These are phyloP conservation scores for Corylus heterophylla DNA, from an alignment of 306 rosid genomes.

Conservation along the genomic window DNA sequence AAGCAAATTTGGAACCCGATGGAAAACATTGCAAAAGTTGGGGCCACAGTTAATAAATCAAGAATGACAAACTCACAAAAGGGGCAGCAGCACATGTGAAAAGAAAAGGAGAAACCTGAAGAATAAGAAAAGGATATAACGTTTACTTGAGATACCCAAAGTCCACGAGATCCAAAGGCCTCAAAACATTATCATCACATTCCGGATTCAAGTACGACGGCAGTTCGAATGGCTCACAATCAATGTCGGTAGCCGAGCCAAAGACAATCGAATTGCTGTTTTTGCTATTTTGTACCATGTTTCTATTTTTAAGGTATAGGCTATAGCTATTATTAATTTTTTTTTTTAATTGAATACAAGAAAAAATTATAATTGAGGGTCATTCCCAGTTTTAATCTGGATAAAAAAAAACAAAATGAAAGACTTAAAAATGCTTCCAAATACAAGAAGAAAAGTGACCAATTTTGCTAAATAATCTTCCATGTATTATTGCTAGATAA, in stretches of 20 bases:
- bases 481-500: too few relatives aligned
- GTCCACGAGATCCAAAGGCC: constrained; percentile 12
- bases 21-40: background rate
- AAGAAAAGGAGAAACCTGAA: background rate
- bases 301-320: too few relatives aligned
- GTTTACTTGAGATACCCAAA: constrained; percentile 12
- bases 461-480: too few relatives aligned
- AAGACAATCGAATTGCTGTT: background rate
- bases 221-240: background rate
- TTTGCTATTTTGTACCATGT: background rate
- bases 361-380: too few relatives aligned
- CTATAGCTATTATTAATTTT: too few relatives aligned
- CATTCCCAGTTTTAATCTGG: too few relatives aligned
- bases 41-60: background rate
- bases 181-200: background rate
- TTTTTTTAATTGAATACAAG: too few relatives aligned
- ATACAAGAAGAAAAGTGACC: too few relatives aligned
- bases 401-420: too few relatives aligned
- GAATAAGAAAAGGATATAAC: constrained; percentile 6
- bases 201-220: background rate
- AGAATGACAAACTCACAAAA: too few relatives aligned
- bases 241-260: background rate
- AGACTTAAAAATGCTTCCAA: too few relatives aligned
- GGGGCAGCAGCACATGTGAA: background rate
- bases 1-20: background rate